These are phyloP conservation scores for Backusella sp. DNA, from an alignment of 192 early-diverging fungal species.

Conservation along the genomic window DNA sequence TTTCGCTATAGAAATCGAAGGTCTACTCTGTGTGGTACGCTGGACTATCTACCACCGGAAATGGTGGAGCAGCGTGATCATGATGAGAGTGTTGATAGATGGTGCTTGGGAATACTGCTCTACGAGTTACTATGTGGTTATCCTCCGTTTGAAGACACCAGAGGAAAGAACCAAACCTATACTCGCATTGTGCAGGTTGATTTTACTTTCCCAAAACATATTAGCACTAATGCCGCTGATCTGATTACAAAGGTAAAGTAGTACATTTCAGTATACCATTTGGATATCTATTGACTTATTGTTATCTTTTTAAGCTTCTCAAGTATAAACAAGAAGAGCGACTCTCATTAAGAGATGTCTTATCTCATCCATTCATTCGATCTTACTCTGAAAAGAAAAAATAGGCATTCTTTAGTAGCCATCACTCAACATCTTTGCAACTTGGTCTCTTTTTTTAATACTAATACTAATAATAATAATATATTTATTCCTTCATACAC, in stretches of 20 bases:
- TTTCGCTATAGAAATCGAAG: slow-evolving; percentile 49
- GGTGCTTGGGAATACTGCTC: slow-evolving; percentile 89
- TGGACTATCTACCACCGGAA: slow-evolving; percentile 96
- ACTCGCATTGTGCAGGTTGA: slow-evolving; percentile 82
- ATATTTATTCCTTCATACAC: neutral
- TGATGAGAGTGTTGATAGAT: slow-evolving; percentile 81
- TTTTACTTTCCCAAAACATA: slow-evolving; percentile 73
- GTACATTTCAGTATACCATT: neutral
- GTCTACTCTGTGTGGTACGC: slow-evolving; percentile 88
- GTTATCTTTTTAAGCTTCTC: slow-evolving; percentile 56
- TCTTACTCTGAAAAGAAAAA: neutral
- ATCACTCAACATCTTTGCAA: neutral
- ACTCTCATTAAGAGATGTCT: slow-evolving; percentile 70
- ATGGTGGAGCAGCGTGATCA: slow-evolving; percentile 89
- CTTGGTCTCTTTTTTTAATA: neutral
- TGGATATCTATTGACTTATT: neutral
- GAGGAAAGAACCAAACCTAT: slow-evolving; percentile 71
- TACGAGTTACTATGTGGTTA: slow-evolving; percentile 94
- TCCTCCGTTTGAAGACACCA: slow-evolving; percentile 86
- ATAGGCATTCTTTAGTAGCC: neutral
- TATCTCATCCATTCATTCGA: slow-evolving; percentile 69
- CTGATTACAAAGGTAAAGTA: slow-evolving; percentile 71
- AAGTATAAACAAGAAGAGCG: slow-evolving; percentile 68
- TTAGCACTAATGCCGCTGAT: slow-evolving; percentile 80
- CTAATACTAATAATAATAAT: neutral